These are phyloP conservation scores for Colletotrichum ledebouriae DNA, from an alignment of 2,329 filamentous ascomycete genomes.

Conservation along the genomic window DNA sequence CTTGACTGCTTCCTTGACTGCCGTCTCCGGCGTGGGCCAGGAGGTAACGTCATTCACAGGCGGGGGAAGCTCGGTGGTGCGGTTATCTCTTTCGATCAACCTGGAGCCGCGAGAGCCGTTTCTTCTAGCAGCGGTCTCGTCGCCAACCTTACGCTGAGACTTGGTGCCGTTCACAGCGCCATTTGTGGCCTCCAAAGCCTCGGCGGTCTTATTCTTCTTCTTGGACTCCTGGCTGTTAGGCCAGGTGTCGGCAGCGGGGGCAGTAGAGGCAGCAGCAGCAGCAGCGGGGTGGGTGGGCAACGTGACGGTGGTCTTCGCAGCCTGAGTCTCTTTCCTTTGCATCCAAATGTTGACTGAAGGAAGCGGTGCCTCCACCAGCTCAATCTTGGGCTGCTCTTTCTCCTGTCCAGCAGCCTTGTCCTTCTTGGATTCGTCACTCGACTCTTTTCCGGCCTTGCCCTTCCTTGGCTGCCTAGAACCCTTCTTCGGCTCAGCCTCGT, in stretches of 20 bases:
- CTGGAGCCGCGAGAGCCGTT: constrained; percentile 61
- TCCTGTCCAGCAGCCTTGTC: constrained; percentile 73
- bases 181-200: constrained; percentile 44
- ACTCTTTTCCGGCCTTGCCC: constrained; percentile 70
- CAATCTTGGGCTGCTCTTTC: constrained; percentile 69
- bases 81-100: constrained; percentile 54
- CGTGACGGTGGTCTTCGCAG: constrained; percentile 63
- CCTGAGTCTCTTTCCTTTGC: constrained; percentile 77
- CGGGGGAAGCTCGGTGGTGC: constrained; percentile 59
- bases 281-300: constrained; percentile 45
- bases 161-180: constrained; percentile 55
- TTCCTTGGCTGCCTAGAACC: constrained; percentile 64
- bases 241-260: constrained; percentile 22
- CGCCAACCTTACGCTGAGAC: constrained; percentile 57
- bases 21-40: constrained; percentile 92
- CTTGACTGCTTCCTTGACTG: constrained; percentile 72
- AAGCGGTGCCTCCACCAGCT: constrained; percentile 83
- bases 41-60: constrained; percentile 81
- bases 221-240: constrained; percentile 66
- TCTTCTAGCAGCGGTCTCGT: constrained; percentile 58
- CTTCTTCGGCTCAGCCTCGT: constrained; percentile 75
- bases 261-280: constrained; percentile 44
- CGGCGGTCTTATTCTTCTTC: constrained; percentile 47
- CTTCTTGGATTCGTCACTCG: constrained; percentile 59
- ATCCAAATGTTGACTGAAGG: constrained; percentile 92